Evolutionary conservation across 179 eudicot genomes (phyloP), one percentile per base, ranked within the genome.

Genomic region (Vitellaria paradoxa): DNA sequence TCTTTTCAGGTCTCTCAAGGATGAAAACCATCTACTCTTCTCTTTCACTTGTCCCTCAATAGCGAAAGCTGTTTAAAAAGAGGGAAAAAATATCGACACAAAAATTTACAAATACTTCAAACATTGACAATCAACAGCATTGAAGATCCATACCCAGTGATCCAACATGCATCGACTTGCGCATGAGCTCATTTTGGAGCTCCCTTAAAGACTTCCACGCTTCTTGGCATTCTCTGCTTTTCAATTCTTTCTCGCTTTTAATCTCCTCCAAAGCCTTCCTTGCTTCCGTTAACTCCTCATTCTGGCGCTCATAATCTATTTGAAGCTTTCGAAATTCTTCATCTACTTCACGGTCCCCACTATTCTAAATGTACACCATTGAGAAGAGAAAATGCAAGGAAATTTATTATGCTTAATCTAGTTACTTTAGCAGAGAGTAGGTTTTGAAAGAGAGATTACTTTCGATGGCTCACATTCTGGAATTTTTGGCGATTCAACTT

Each of bases 1-100:
- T 79, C 94, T 92, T 79, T 89, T 84, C 83, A 94, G 75, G 81
- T 88, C 96, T 73, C 87, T 80, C 80, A 94, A 76, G 65, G 88
- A 82, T 70, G 92, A 85, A 82, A 93, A 91, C 98, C 97, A 93
- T 87, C 77, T 89, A 82, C 97, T 85, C 85, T 94, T 94, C 81
- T 94, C 98, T 85, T 91, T 94, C 67, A 94, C 98, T 87, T 94
- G 98, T 67, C 98, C 98, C 94, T 94, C 98, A 53, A 94, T 87
- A 14, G 98, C 98, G 83, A 94, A 94, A 79, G 98, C 98, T 94
- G 87, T 77, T 67, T 49, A 57, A 73, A 59, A 56, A 42, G 45
- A 40, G 81, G 46, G 0, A 64, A 59, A 50, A 71, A 64, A 65
- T 47, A 64, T 76, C 78, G 66, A 13, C 46, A 23, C 20, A 20